Conservation (phyloP, 2,329 filamentous ascomycete genomes). For the Colletotrichum acutatum region DNA sequence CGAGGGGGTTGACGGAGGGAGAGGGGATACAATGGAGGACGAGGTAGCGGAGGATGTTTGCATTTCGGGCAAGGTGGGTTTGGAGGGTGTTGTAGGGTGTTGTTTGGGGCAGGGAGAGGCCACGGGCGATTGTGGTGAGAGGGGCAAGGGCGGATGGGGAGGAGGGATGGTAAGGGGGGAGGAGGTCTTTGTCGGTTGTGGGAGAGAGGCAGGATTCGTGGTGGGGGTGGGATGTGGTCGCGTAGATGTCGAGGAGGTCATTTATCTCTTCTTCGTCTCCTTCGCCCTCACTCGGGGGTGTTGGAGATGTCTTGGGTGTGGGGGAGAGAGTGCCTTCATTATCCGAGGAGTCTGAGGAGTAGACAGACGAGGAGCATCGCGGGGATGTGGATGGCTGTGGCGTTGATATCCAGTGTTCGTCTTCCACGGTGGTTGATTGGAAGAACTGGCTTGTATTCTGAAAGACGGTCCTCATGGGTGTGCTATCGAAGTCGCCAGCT, state of each 20-base stretch:
- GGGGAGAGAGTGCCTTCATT: neutral
- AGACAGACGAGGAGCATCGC: neutral
- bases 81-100: conserved; percentile 25
- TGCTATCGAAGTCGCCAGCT: neutral
- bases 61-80: conserved; percentile 36
- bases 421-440: neutral
- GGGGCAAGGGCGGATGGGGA: neutral
- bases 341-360: neutral
- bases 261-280: neutral
- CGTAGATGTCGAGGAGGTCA: conserved; percentile 3
- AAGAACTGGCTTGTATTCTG: neutral
- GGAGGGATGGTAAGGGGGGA: conserved; percentile 20
- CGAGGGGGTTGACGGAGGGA: conserved; percentile 10
- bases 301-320: neutral
- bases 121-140: conserved; percentile 27
- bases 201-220: neutral
- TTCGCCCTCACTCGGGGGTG: neutral
- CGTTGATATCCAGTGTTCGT: neutral
- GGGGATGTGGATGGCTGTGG: too few species aligned
- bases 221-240: neutral
- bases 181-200: neutral
- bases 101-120: conserved; percentile 27
- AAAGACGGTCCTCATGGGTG: neutral
- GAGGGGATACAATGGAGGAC: conserved; percentile 20
- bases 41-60: conserved; percentile 39